These are phyloP conservation scores for Asterophora lycoperdoides DNA, from an alignment of 768 basidiomycete genomes.

Conservation along the genomic window DNA sequence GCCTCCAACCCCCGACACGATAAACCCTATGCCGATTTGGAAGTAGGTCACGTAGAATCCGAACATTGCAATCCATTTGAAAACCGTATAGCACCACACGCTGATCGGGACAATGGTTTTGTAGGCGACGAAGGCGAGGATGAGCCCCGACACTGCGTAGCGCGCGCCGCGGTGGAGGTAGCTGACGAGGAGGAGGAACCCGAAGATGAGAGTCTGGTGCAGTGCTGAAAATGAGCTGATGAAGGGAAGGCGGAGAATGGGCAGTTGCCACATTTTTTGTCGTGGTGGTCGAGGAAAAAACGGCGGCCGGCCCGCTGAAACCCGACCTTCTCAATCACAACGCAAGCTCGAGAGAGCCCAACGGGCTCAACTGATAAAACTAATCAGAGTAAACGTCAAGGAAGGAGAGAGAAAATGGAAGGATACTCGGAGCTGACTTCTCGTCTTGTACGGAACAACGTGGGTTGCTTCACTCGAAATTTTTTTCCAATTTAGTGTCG, in stretches of 20 bases:
- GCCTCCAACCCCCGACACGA: slow-evolving; percentile 14
- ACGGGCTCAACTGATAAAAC: too few relatives aligned
- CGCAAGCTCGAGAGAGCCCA: too few relatives aligned
- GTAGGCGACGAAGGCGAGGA: slow-evolving; percentile 24
- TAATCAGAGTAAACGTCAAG: too few relatives aligned
- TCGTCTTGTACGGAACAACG: too few relatives aligned
- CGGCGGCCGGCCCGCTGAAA: too few relatives aligned
- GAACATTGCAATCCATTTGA: slow-evolving; percentile 14
- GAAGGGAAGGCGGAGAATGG: slow-evolving; percentile 19
- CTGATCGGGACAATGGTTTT: slow-evolving; percentile 16
- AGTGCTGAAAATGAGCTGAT: slow-evolving; percentile 27
- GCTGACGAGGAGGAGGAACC: slow-evolving; percentile 24
- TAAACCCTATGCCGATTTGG: slow-evolving; percentile 16
- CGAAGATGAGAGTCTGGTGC: slow-evolving; percentile 26
- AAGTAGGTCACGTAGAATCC: slow-evolving; percentile 14
- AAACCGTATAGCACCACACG: background rate
- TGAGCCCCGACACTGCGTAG: slow-evolving; percentile 16
- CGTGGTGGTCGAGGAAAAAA: background rate
- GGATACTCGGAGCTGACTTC: too few relatives aligned
- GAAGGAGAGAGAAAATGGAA: too few relatives aligned
- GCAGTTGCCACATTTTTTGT: slow-evolving; percentile 13
- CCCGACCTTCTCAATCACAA: too few relatives aligned
- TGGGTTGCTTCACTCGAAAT: too few relatives aligned
- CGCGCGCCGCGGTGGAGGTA: slow-evolving; percentile 26
- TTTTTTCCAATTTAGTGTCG: too few relatives aligned